Base-by-base conservation (phyloP, 2,329 filamentous ascomycete species). In the Calonectria leucothoes region DNA sequence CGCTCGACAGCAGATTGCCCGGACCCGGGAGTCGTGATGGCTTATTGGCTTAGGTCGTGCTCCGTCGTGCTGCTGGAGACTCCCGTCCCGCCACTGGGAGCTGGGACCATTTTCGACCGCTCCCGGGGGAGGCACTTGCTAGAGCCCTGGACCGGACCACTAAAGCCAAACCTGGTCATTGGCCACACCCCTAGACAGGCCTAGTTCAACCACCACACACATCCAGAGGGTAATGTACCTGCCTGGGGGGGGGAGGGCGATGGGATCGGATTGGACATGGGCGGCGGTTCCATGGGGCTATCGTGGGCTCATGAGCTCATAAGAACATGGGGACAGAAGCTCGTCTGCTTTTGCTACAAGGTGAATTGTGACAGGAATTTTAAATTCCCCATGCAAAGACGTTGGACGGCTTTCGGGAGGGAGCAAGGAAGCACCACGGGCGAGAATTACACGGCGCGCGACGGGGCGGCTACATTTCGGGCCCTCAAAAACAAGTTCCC, bases 21-120 rank as follows among this genome's bases (percentile, higher is more conserved):
- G 31, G 14, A 35, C 42, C 63, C 63, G 45, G 37, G 14, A 37
- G 55, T 37, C 31, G 33, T 23, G 31, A 33, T 23, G 33, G 55
- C 55, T 37, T 35, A 59, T 59, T 48, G 45, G 42, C 20, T 31
- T 66, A 48, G 45, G 20, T 35, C 12, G 63, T 48, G 63, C 63
- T 51, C 42, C 20, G 39, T 51, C 12, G 23, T 37, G 63, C 48
- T 42, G 51, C 49, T 70, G 69, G 69, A 66, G 49, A 66, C 68
- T 70, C 69, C 69, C 69, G 69, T 70, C 69, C 69, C 59, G 49
- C 69, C 61, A 70, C 49, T 66, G 61, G 48, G 63, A 71, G 69
- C 69, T 71, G 69, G 63, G 69, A 52, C 69, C 69, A 71, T 59
- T 42, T 48, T 55, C 61, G 37, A 45, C 49, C 39, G 49, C 69